Base-by-base conservation (phyloP, 1,284 basidiomycete species). In the Cutaneotrichosporon mucoides region DNA sequence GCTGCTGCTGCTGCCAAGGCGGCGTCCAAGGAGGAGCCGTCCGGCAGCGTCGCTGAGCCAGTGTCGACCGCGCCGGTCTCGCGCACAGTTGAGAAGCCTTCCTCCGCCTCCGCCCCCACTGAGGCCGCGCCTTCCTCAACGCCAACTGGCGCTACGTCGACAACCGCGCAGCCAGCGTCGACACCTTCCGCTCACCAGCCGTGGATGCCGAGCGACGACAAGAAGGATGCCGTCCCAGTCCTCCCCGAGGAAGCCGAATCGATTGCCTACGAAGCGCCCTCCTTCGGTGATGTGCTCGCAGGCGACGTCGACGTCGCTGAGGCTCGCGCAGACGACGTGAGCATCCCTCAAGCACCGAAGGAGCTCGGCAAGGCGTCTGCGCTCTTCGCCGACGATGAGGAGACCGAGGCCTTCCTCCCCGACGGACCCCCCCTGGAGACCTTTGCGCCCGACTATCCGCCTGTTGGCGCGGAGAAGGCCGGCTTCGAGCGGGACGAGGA, bases 361-460 rank as follows among this genome's bases (percentile, higher is more conserved):
- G 47, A 60, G 16, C 49, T 51, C 5, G 49, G 49, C 7, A 7
- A 15, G 24, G 55, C 55, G 13, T 53, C 54, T 5, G 38, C 53
- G 35, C 35, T 62, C 16, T 62, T 62, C 12, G 49, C 53, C 1
- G 60, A 62, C 37, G 54, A 59, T 15, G 61, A 49, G 8, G 57
- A 62, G 34, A 37, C 16, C 9, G 47, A 34, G 1, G 49, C 50
- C 2, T 62, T 62, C 50, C 45, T 47, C 16, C 49, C 49, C 9
- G 49, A 51, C 5, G 49, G 49, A n/a, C 49, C 49, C 2, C 38
- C 49, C 4, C 33, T 51, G 16, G 49, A 41, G 38, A 51, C 49
- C 8, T 51, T 51, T 24, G n/a, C n/a, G 15, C 44, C 49, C 24
- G 47, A 48, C 13, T 48, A 36, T n/a, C 47, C 47, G 5, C 34